A percentile compares a stretch with the other conserved stretches of the same genome.
These are phyloP conservation scores for Psidium guajava DNA, from an alignment of 345 rosid species.

Conservation along the genomic window DNA sequence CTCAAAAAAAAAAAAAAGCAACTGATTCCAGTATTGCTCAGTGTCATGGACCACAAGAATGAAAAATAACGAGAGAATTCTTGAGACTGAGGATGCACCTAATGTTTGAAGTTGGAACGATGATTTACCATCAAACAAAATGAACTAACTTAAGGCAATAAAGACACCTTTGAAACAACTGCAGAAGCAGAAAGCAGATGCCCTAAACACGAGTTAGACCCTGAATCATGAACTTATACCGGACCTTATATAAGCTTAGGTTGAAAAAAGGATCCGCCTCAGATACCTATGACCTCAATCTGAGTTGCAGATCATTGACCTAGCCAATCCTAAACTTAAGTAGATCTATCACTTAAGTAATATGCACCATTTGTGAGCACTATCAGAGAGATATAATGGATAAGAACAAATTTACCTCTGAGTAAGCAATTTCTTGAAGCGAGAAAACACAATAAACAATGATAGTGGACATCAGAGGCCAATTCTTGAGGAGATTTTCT, in stretches of 20 bases:
- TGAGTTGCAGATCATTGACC: not conserved
- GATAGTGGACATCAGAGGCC: constrained; percentile 50
- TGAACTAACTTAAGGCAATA: not conserved
- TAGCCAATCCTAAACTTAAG: not conserved
- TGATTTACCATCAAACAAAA: not conserved
- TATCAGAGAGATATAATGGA: not conserved
- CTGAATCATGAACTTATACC: not conserved
- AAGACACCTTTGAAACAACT: not conserved
- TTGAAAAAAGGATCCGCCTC: not conserved
- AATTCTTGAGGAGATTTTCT: constrained; percentile 33
- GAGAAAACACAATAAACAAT: constrained; percentile 52
- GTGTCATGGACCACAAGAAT: not conserved
- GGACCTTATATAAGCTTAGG: not conserved
- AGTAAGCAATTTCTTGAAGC: constrained; percentile 56
- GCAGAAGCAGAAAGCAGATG: not conserved
- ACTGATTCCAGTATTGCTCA: not conserved
- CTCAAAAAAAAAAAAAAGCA: not conserved
- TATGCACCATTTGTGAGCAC: too few relatives aligned
- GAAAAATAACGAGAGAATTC: not conserved
- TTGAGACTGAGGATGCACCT: not conserved
- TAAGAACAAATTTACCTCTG: constrained; percentile 24
- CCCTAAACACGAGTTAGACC: not conserved
- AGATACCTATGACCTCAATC: not conserved
- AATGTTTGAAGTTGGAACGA: not conserved
- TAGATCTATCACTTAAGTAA: not conserved